Conservation (phyloP, 2,329 filamentous ascomycete genomes). For the Cercospora sojina region DNA sequence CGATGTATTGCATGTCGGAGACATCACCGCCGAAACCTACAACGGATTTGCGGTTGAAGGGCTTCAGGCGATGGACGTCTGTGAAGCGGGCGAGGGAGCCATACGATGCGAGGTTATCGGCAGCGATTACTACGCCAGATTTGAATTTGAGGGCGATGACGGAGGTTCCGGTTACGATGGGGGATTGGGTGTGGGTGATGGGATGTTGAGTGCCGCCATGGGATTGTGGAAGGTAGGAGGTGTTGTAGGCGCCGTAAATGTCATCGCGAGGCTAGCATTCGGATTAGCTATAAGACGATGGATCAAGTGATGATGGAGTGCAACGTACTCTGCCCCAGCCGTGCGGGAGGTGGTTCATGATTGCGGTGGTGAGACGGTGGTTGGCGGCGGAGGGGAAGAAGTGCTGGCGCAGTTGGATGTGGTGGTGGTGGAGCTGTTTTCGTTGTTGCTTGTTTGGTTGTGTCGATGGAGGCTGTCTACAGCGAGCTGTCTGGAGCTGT, state of each 20-base stretch:
- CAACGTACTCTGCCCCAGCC: constrained; percentile 63
- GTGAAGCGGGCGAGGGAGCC: constrained; percentile 93
- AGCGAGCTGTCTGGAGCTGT: constrained; percentile 12
- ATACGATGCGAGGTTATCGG: constrained; percentile 97
- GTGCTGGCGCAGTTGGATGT: neutral
- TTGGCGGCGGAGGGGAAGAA: neutral
- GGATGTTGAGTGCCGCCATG: constrained; percentile 52
- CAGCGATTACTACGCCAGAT: constrained; percentile 91
- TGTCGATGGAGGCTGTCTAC: constrained; percentile 9
- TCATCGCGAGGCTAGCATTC: constrained; percentile 82
- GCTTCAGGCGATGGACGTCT: constrained; percentile 90
- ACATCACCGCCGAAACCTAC: constrained; percentile 96
- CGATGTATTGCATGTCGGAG: constrained; percentile 98
- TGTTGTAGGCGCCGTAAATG: constrained; percentile 90
- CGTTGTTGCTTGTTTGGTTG: neutral
- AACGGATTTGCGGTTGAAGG: constrained; percentile 79
- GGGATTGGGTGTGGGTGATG: constrained; percentile 83
- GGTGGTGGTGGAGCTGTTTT: neutral
- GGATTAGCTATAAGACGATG: constrained; percentile 40
- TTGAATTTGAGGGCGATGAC: constrained; percentile 95
- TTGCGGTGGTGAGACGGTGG: constrained; percentile 26
- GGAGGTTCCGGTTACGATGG: constrained; percentile 94
- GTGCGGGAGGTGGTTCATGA: constrained; percentile 66
- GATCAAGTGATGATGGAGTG: constrained; percentile 29
- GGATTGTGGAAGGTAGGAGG: constrained; percentile 72